A percentile compares a stretch with the other conserved stretches of the same genome.
phyloP scores from a whole-genome alignment of 106 monocot genomes.

The Dioscorea dumetorum region DNA sequence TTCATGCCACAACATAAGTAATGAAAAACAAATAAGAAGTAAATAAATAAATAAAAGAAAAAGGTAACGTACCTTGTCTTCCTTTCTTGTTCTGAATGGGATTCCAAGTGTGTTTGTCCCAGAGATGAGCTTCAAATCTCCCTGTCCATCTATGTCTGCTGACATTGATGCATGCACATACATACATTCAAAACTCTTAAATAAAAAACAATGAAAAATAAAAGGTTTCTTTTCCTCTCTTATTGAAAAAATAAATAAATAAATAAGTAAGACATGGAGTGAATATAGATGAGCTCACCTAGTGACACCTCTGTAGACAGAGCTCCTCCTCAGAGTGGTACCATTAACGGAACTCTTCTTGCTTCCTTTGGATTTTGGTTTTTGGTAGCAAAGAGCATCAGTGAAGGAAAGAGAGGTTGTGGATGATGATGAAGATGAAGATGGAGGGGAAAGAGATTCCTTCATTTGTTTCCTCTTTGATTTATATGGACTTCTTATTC shows the following conservation, averaged over 20 bases:
- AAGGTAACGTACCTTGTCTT: conserved; percentile 39
- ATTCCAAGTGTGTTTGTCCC: conserved; percentile 62
- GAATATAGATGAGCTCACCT: conserved; percentile 21
- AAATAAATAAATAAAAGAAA: neutral
- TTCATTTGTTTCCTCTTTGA: neutral
- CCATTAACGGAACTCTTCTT: neutral
- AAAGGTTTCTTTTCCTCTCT: no score
- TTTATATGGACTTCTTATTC: no score
- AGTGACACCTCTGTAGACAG: conserved; percentile 78
- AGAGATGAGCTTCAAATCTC: conserved; percentile 62
- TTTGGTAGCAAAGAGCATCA: neutral
- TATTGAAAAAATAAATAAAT: neutral
- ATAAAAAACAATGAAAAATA: neutral
- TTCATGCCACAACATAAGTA: neutral
- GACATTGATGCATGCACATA: neutral
- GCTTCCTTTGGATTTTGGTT: conserved; percentile 17
- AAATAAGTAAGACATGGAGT: neutral
- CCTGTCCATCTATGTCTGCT: conserved; percentile 65
- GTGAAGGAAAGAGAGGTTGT: neutral
- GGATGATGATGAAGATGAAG: conserved; percentile 2
- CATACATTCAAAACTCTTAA: neutral
- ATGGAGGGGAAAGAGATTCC: neutral
- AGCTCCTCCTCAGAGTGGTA: conserved; percentile 27
- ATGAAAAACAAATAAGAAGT: neutral
- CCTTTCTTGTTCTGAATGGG: conserved; percentile 62